Percentiles rank a stretch among this genome's conserved stretches.
phyloP scores from a whole-genome alignment of 1,139 yeast species.

The Meyerozyma elateridarum region DNA sequence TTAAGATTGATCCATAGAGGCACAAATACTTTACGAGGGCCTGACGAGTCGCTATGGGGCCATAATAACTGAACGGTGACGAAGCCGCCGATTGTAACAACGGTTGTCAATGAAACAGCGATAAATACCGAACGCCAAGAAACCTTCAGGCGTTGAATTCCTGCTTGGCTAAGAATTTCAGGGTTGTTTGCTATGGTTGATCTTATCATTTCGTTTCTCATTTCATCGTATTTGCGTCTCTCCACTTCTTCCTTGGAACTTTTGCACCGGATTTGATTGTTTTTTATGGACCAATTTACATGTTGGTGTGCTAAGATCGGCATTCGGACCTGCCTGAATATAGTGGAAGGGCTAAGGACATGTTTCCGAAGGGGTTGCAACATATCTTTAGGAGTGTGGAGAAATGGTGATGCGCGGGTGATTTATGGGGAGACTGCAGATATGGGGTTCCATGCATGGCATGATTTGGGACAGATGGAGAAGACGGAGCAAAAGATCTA shows the following conservation, averaged over 20 bases:
- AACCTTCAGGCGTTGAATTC: constrained; percentile 9
- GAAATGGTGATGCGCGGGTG: no score
- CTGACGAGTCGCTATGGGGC: constrained; percentile 12
- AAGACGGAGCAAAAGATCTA: no score
- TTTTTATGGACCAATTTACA: not conserved
- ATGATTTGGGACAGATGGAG: no score
- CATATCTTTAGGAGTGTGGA: no score
- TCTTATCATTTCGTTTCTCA: constrained; percentile 1
- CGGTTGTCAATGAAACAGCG: constrained; percentile 20
- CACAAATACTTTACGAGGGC: constrained; percentile 17
- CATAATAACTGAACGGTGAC: constrained; percentile 19
- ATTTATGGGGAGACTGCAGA: no score
- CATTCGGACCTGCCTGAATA: no score
- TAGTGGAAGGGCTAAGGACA: no score
- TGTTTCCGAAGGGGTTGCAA: no score
- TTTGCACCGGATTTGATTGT: not conserved
- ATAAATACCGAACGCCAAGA: constrained; percentile 21
- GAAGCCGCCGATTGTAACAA: constrained; percentile 23
- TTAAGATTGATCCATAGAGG: constrained; percentile 33
- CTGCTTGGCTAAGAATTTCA: constrained; percentile 9
- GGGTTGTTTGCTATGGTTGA: constrained; percentile 1
- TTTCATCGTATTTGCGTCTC: not conserved
- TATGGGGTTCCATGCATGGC: no score
- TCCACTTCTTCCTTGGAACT: not conserved
- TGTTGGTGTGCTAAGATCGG: no score